Evolutionary conservation across 495 filamentous ascomycete genomes (phyloP).

Genomic region (Thermothielavioides terrestris): DNA sequence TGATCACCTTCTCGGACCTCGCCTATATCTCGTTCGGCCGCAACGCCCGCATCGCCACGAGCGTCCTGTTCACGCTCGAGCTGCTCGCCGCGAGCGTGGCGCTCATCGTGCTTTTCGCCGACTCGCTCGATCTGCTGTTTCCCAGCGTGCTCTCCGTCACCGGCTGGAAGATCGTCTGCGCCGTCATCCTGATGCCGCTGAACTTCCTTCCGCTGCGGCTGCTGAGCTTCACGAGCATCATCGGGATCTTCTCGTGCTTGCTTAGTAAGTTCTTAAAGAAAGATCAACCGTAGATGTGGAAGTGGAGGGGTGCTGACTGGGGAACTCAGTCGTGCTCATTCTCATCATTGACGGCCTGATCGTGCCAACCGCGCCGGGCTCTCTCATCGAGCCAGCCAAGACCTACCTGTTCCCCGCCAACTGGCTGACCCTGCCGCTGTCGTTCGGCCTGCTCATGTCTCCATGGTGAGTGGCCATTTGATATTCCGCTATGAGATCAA

Average conservation of each 20-base stretch:
- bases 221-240: conserved; percentile 80
- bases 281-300: too few relatives aligned
- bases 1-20: conserved; percentile 86
- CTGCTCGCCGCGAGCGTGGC: conserved; percentile 84
- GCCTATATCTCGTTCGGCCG: conserved; percentile 89
- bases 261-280: conserved; percentile 53
- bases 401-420: conserved; percentile 73
- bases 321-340: conserved; percentile 60
- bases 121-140: conserved; percentile 73
- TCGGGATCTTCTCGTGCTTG: conserved; percentile 82
- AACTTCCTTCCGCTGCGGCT: conserved; percentile 78
- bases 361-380: conserved; percentile 73
- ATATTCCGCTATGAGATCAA: neutral
- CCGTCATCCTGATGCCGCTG: conserved; percentile 70
- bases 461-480: conserved; percentile 50
- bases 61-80: conserved; percentile 80
- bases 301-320: neutral
- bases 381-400: conserved; percentile 69
- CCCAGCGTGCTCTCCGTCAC: conserved; percentile 56
- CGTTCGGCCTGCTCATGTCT: conserved; percentile 92
- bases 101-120: conserved; percentile 85
- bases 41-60: conserved; percentile 67
- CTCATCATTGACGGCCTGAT: conserved; percentile 78
- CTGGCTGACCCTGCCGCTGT: conserved; percentile 85
- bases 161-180: conserved; percentile 83